These are phyloP conservation scores for Globisporangium recalcitrans DNA, from an alignment of 352 stramenopile species.

Conservation along the genomic window DNA sequence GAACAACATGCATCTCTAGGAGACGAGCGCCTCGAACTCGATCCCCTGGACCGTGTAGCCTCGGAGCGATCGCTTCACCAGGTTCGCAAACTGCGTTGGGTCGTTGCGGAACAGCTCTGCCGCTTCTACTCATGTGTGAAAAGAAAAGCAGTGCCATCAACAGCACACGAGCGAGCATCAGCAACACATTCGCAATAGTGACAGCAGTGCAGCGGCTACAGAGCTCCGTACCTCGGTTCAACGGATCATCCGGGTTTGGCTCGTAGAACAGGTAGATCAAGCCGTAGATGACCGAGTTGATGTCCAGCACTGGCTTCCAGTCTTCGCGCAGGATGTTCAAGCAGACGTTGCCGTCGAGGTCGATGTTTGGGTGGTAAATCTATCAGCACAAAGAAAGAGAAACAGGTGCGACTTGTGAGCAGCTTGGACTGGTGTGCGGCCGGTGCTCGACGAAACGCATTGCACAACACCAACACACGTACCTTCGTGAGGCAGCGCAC, in stretches of 20 bases:
- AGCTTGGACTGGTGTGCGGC: too few relatives aligned
- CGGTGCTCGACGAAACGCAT: background rate
- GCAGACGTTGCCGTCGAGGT: slow-evolving; percentile 98
- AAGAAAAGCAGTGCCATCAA: background rate
- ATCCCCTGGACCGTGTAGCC: slow-evolving; percentile 81
- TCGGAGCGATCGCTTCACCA: slow-evolving; percentile 84
- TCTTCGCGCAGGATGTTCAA: slow-evolving; percentile 97
- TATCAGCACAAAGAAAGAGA: slow-evolving; percentile 16
- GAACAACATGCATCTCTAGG: slow-evolving; percentile 11
- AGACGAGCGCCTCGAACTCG: slow-evolving; percentile 80
- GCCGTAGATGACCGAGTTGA: slow-evolving; percentile 99
- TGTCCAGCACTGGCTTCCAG: slow-evolving; percentile 98
- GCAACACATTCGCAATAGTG: background rate
- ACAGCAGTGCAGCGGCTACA: too few relatives aligned
- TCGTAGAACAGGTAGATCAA: slow-evolving; percentile 99
- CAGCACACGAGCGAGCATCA: background rate
- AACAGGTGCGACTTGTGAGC: background rate
- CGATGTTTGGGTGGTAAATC: slow-evolving; percentile 99
- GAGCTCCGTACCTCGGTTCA: slow-evolving; percentile 87
- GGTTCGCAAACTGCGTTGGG: slow-evolving; percentile 86
- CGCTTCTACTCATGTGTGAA: slow-evolving; percentile 78
- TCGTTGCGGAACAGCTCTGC: slow-evolving; percentile 96
- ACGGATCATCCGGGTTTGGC: slow-evolving; percentile 97
- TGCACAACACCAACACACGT: background rate
- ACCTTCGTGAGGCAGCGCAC: slow-evolving; percentile 95